Conservation (phyloP, 2,329 filamentous ascomycete genomes). For the Beauveria australis region DNA sequence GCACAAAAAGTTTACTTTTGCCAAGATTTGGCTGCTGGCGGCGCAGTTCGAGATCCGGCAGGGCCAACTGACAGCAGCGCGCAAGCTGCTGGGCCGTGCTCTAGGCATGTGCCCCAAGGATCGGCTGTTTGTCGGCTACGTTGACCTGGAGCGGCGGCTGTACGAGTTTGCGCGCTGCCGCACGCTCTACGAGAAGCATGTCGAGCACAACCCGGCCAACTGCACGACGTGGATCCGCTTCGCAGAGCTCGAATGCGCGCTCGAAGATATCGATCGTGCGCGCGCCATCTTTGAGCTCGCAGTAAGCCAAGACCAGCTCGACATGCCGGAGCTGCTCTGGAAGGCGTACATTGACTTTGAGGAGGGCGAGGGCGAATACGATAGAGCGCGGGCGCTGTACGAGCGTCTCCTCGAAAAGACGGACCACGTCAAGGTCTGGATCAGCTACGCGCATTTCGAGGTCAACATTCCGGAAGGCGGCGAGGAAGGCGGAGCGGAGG, state of each 20-base stretch:
- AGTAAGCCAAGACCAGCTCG: slow-evolving; percentile 70
- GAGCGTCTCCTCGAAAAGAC: slow-evolving; percentile 89
- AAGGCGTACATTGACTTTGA: slow-evolving; percentile 99
- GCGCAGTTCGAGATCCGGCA: slow-evolving; percentile 91
- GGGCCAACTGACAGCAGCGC: slow-evolving; percentile 66
- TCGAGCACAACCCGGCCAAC: slow-evolving; percentile 86
- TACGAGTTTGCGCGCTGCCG: slow-evolving; percentile 92
- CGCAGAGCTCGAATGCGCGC: slow-evolving; percentile 81
- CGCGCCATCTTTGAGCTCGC: slow-evolving; percentile 90
- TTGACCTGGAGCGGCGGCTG: slow-evolving; percentile 84
- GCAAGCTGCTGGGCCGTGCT: slow-evolving; percentile 82
- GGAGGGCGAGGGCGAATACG: slow-evolving; percentile 89
- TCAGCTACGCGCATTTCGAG: slow-evolving; percentile 96
- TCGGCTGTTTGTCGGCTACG: slow-evolving; percentile 87
- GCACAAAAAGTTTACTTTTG: slow-evolving; percentile 95
- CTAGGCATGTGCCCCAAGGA: slow-evolving; percentile 96
- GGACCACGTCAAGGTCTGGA: slow-evolving; percentile 99
- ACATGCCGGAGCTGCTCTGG: slow-evolving; percentile 98
- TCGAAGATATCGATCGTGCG: slow-evolving; percentile 83
- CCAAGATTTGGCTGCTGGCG: slow-evolving; percentile 91
- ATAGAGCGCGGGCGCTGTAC: slow-evolving; percentile 71
- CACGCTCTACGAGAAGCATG: slow-evolving; percentile 86
- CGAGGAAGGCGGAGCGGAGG: slow-evolving; percentile 46
- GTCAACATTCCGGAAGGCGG: slow-evolving; percentile 80
- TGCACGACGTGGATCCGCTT: slow-evolving; percentile 95